These are phyloP conservation scores for Emmonsiellopsis sp. DNA, from an alignment of 2,329 filamentous ascomycete species.

Conservation along the genomic window DNA sequence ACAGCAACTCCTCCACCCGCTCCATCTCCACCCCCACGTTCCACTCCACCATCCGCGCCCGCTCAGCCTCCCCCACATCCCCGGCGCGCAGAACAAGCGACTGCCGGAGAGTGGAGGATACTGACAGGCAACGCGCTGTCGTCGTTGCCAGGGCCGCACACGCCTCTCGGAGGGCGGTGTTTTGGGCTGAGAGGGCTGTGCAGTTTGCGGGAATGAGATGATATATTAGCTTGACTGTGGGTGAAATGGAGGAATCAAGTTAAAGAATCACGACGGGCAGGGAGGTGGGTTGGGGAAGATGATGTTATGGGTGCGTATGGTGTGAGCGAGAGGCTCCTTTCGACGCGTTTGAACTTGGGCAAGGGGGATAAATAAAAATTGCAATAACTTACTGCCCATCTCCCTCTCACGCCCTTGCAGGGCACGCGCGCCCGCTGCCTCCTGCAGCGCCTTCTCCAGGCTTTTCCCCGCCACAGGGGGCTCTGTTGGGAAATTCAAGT, in stretches of 20 bases:
- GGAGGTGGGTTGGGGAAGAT: no score
- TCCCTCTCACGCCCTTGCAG: not conserved
- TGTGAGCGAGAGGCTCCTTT: no score
- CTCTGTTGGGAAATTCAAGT: conserved; percentile 7
- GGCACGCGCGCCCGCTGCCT: not conserved
- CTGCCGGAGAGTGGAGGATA: not conserved
- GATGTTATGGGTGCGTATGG: no score
- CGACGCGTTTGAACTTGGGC: no score
- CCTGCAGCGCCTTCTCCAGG: conserved; percentile 12
- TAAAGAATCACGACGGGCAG: no score
- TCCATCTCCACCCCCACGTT: not conserved
- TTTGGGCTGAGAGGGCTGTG: not conserved
- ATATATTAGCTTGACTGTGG: not conserved
- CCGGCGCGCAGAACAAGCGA: not conserved
- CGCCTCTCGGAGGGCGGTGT: not conserved
- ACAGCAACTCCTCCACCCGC: not conserved
- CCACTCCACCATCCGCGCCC: not conserved
- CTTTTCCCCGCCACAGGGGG: conserved; percentile 16
- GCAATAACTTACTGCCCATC: not conserved
- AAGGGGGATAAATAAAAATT: no score
- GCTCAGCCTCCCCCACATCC: not conserved
- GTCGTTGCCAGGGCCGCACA: not conserved
- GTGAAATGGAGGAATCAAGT: no score
- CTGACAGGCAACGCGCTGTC: not conserved
- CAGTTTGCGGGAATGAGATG: not conserved